Evolutionary conservation across 208 protist species (phyloP), one percentile per base, ranked within the genome.

Genomic region (Trypanosomatidae sp.): DNA sequence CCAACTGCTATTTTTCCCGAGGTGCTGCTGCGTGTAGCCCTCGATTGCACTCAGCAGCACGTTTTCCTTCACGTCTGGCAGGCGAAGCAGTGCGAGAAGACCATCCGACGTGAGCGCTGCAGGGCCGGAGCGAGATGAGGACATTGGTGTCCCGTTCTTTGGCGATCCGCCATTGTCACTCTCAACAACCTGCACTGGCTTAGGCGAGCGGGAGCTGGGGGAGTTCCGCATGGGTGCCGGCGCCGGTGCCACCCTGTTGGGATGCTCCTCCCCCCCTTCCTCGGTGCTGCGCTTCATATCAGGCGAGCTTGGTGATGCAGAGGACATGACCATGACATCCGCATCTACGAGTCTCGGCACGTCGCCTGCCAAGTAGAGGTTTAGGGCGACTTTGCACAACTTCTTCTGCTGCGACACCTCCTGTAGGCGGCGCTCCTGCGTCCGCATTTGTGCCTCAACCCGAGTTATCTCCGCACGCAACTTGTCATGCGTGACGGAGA

Each of bases 11-110:
- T 69, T 74, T 49, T 75, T 80, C n/a, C 62, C 55, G 30, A 95
- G 84, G 60, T 79, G 59, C 64, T 92, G 81, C 53, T 81, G 74
- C 52, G 90, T 89, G 76, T 90, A 95, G 47, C 77, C 74, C 66
- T 91, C 87, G 39, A 95, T 84, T 1, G 89, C 87, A 67, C 91
- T 83, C 41, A 93, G 80, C 71, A 95, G 80, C 25, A 89, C 81
- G 55, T 77, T 74, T 66, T 95, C 91, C 74, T 91, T 92, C 49
- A 95, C 83, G 59, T 95, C 91, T 8, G 91, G 89, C 50, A 95
- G 66, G 28, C 83, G 82, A 50, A 95, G 82, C 75, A 93, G 83
- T 9, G 84, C 73, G 28, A 93, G 72, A 47, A 95, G 77, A 22
- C 81, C 81, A 28, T 78, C 88, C 12, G 82, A 73, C 44, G 71